Conservation (phyloP, 1,139 yeast species). For the Magnusiomyces suaveolens region DNA sequence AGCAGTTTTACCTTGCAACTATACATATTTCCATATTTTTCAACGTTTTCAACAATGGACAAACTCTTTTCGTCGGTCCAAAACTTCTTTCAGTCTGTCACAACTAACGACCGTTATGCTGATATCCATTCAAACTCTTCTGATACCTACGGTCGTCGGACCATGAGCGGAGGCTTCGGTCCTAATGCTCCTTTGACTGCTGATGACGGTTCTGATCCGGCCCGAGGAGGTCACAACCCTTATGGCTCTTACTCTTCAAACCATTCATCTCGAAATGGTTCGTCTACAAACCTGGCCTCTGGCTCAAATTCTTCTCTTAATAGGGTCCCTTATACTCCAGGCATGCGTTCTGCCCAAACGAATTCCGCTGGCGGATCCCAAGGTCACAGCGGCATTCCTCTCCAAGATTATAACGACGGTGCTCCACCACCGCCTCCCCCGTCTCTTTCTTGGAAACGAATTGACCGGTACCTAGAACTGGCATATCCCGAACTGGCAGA, state of each 20-base stretch:
- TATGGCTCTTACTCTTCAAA: slow-evolving; percentile 14
- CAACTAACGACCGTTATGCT: slow-evolving; percentile 59
- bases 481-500: slow-evolving; percentile 76
- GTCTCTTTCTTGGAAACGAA: slow-evolving; percentile 61
- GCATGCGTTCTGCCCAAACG: slow-evolving; percentile 31
- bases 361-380: slow-evolving; percentile 18
- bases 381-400: slow-evolving; percentile 35
- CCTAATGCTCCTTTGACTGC: slow-evolving; percentile 15
- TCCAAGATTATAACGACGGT: slow-evolving; percentile 39
- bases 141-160: slow-evolving; percentile 8
- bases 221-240: not conserved
- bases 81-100: slow-evolving; percentile 50
- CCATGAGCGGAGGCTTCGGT: slow-evolving; percentile 15
- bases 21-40: too few species aligned
- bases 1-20: too few species aligned
- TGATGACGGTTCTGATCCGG: slow-evolving; percentile 5
- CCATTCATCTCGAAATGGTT: slow-evolving; percentile 17
- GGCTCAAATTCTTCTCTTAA: slow-evolving; percentile 27
- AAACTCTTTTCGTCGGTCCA: slow-evolving; percentile 30
- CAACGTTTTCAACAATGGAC: too few species aligned
- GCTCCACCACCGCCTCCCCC: slow-evolving; percentile 67
- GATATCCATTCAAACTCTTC: slow-evolving; percentile 23
- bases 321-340: slow-evolving; percentile 30
- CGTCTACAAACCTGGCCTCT: slow-evolving; percentile 16
- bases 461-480: slow-evolving; percentile 64